Conservation (phyloP, 2,329 filamentous ascomycete species). For the Neurospora crassa region DNA sequence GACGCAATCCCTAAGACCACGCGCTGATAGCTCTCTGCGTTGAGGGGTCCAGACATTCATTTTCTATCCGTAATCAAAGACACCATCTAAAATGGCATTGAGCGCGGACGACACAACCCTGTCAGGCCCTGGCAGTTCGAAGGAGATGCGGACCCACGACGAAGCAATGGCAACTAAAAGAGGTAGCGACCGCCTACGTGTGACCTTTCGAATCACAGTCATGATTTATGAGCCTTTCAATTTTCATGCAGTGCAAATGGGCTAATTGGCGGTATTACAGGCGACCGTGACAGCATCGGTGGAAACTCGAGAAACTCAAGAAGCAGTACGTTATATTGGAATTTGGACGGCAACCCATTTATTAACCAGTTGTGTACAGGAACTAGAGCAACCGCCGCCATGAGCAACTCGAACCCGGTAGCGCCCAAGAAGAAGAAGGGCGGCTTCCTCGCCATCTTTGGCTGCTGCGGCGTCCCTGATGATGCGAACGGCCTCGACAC, state of each 20-base stretch:
- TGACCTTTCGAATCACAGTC: conserved; percentile 55
- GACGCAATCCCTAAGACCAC: not conserved
- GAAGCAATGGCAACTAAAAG: conserved; percentile 36
- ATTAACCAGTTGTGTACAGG: conserved; percentile 52
- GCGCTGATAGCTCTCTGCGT: not conserved
- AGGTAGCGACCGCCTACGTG: conserved; percentile 43
- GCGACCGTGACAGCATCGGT: conserved; percentile 53
- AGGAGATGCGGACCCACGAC: conserved; percentile 31
- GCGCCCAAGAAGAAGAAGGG: conserved; percentile 47
- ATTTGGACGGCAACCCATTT: conserved; percentile 57
- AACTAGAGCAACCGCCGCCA: conserved; percentile 40
- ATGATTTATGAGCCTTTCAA: conserved; percentile 50
- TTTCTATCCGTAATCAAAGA: not conserved
- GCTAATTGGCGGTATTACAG: conserved; percentile 49
- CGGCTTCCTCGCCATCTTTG: conserved; percentile 51
- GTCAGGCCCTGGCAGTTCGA: conserved; percentile 29
- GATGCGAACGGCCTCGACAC: conserved; percentile 44
- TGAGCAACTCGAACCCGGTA: conserved; percentile 39
- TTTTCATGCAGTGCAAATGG: conserved; percentile 50
- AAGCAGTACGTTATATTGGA: conserved; percentile 52
- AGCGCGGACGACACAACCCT: conserved; percentile 26
- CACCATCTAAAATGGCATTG: conserved; percentile 20
- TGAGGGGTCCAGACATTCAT: not conserved
- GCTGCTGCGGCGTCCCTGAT: conserved; percentile 58
- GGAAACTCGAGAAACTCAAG: conserved; percentile 57